Evolutionary conservation across 495 filamentous ascomycete species (phyloP), one percentile per base, ranked within the genome.

Genomic region (Tuber borchii): DNA sequence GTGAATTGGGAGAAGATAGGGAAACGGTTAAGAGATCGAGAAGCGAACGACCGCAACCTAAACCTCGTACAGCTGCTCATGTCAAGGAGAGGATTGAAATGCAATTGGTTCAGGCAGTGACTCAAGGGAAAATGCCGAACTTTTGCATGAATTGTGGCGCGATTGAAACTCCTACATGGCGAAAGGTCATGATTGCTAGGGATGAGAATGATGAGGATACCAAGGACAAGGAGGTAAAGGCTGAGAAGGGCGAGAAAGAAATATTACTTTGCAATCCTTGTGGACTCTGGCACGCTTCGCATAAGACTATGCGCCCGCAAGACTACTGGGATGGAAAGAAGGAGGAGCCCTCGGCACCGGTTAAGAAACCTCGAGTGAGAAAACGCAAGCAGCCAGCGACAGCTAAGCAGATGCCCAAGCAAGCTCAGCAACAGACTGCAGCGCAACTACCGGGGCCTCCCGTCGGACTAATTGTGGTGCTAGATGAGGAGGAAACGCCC

Each of bases 141-240:
- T 97, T 89, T 79, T 99, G 95, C 83, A 88, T 89, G 73, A 95
- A 98, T 82, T 99, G 95, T 80, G 95, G 95, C 9, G 91, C 92
- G 22, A 95, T 99, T 75, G 92, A 97, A 81, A 99, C 95, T 1
- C 92, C 95, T 0, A 97, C 94, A 0, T 99, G 95, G 95, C 88
- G 95, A 46, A 95, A 94, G 76, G 92, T 93, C 2, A 97, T 91
- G 88, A 79, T 78, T 71, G 31, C 69, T 10, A 76, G 73, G 43
- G 75, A 74, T 70, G 81, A 82, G 31, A 85, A 84, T 45, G 88
- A 91, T 22, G 89, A 91, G 14, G 88, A 86, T 70, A 88, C 93
- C 81, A 90, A 92, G 56, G 89, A 92, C 82, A 85, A 85, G 10
- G 85, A 89, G 14, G 88, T 89, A 26, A 87, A 88, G 12, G 84